Evolutionary conservation across 2,329 filamentous ascomycete species (phyloP).

Genomic region (Colletotrichum sp.): DNA sequence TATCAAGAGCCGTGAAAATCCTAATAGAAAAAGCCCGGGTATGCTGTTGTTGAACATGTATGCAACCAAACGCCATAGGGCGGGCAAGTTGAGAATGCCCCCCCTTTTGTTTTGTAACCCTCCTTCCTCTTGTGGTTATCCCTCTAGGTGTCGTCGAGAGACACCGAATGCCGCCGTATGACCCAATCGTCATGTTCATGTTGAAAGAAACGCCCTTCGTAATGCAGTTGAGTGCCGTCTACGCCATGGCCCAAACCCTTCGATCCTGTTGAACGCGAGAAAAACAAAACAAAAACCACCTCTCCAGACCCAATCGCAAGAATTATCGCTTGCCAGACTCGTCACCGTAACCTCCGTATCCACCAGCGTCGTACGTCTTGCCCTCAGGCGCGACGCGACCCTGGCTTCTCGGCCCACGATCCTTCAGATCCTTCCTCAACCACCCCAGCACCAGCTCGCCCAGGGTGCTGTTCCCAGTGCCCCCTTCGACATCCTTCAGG

Average conservation of each 20-base stretch:
- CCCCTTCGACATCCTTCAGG: conserved; percentile 54
- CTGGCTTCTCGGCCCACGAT: conserved; percentile 76
- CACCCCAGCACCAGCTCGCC: conserved; percentile 88
- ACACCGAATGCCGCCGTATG: background rate
- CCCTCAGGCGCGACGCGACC: conserved; percentile 63
- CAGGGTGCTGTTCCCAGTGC: conserved; percentile 77
- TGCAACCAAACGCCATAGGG: conserved; percentile 18
- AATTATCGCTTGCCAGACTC: conserved; percentile 45
- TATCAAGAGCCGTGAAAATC: conserved; percentile 30
- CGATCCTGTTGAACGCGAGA: background rate
- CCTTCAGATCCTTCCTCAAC: conserved; percentile 80
- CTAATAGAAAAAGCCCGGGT: conserved; percentile 3
- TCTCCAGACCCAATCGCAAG: background rate
- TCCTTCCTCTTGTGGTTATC: background rate
- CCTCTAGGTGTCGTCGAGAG: background rate
- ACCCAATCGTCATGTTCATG: background rate
- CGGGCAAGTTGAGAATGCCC: conserved; percentile 20
- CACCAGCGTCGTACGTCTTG: conserved; percentile 62
- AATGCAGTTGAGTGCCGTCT: conserved; percentile 20
- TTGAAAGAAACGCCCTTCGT: conserved; percentile 12
- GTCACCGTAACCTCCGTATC: conserved; percentile 62
- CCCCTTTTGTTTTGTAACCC: background rate
- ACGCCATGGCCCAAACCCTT: background rate
- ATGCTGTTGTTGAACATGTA: conserved; percentile 18
- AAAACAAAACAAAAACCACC: background rate